These are phyloP conservation scores for Ophiostoma himal-ulmi DNA, from an alignment of 2,329 filamentous ascomycete species.

Conservation along the genomic window DNA sequence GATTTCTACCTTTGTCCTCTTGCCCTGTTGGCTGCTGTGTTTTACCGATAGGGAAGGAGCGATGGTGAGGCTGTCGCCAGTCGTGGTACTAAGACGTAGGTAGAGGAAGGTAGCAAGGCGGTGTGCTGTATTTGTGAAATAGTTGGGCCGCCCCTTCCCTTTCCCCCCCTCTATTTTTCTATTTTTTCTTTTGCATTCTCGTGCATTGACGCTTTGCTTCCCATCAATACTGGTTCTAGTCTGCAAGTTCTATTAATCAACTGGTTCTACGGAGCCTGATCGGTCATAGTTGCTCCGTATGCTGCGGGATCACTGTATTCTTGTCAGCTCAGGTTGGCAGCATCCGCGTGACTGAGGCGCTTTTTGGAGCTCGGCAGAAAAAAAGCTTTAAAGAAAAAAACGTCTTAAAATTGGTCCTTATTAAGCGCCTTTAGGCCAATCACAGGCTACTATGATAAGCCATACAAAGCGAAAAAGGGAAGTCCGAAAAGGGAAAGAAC, in stretches of 20 bases:
- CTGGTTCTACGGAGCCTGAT: not conserved
- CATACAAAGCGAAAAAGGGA: not conserved
- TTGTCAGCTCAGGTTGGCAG: not conserved
- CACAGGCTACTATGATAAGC: not conserved
- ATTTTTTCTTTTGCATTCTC: not conserved
- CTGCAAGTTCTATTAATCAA: not conserved
- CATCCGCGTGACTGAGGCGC: not conserved
- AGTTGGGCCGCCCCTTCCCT: not conserved
- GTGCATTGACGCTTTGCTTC: not conserved
- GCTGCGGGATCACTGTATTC: not conserved
- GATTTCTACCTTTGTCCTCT: not conserved
- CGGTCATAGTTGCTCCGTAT: not conserved
- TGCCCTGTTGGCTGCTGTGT: not conserved
- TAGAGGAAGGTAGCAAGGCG: conserved; percentile 9
- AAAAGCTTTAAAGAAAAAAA: not conserved
- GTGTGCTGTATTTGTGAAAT: not conserved
- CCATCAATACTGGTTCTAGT: not conserved
- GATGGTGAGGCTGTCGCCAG: conserved; percentile 11
- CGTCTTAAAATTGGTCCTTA: not conserved
- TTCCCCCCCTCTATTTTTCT: not conserved
- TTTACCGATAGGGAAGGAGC: not conserved
- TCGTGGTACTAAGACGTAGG: not conserved
- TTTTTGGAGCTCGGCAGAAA: not conserved
- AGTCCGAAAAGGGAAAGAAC: not conserved
- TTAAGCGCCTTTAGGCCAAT: not conserved